These are phyloP conservation scores for Letharia columbiana DNA, from an alignment of 495 filamentous ascomycete species.

Conservation along the genomic window DNA sequence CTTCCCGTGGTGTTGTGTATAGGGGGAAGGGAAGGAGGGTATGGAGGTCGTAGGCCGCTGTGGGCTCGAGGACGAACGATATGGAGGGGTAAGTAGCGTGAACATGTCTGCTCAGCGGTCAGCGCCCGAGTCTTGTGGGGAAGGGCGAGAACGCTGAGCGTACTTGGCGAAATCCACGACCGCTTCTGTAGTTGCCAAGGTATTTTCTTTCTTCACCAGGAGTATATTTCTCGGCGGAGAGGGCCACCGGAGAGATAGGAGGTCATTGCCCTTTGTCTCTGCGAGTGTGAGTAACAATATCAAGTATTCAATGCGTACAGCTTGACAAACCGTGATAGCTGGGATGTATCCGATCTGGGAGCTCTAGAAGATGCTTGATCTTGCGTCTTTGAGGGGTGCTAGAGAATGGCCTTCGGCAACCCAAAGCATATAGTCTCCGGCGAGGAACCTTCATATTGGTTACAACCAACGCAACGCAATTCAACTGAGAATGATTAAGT, in stretches of 20 bases:
- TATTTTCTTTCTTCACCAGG: conserved; percentile 76
- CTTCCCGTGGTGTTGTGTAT: conserved; percentile 45
- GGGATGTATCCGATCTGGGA: conserved; percentile 38
- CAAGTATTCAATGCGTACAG: conserved; percentile 2
- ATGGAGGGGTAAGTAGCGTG: conserved; percentile 69
- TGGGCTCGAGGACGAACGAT: conserved; percentile 73
- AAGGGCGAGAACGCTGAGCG: conserved; percentile 14
- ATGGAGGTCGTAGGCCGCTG: conserved; percentile 65
- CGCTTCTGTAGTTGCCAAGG: conserved; percentile 58
- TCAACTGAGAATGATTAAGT: neutral
- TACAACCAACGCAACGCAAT: neutral
- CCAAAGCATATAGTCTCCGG: conserved; percentile 1
- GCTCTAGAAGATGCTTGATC: conserved; percentile 37
- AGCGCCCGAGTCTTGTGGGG: neutral
- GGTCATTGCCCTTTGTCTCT: conserved; percentile 50
- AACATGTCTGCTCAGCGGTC: conserved; percentile 50
- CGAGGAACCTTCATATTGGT: conserved; percentile 16
- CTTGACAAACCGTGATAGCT: conserved; percentile 45
- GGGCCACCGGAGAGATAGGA: conserved; percentile 84
- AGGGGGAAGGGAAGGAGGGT: conserved; percentile 68
- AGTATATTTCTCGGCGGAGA: conserved; percentile 82
- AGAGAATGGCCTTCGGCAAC: conserved; percentile 33
- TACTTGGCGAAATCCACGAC: conserved; percentile 71
- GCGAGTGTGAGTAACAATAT: conserved; percentile 16
- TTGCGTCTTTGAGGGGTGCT: conserved; percentile 31